Percentiles rank a stretch among this genome's conserved stretches.
These are phyloP conservation scores for Nephelium lappaceum DNA, from an alignment of 345 rosid species.

Conservation along the genomic window DNA sequence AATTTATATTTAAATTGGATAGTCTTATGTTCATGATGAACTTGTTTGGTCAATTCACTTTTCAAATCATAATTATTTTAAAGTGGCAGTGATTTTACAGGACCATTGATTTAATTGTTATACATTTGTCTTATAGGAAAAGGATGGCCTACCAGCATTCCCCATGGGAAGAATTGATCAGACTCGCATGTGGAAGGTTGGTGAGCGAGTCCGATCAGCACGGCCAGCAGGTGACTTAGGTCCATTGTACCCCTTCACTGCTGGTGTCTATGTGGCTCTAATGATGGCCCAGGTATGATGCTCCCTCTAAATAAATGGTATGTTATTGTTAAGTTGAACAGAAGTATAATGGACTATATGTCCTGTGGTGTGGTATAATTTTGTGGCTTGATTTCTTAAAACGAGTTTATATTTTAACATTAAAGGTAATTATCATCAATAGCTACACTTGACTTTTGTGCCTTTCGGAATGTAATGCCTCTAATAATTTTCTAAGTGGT, in stretches of 20 bases:
- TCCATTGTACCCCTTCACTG: conserved; percentile 78
- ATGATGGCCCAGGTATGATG: conserved; percentile 96
- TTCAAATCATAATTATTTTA: background rate
- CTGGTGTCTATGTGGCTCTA: conserved; percentile 86
- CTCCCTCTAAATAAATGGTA: background rate
- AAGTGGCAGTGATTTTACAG: background rate
- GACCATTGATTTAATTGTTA: background rate
- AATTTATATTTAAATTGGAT: background rate
- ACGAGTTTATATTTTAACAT: background rate
- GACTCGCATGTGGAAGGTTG: conserved; percentile 97
- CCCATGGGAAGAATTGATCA: conserved; percentile 98
- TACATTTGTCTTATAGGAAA: conserved; percentile 54
- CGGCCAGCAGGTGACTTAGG: conserved; percentile 84
- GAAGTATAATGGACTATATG: background rate
- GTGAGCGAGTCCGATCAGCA: conserved; percentile 67
- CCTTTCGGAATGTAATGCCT: background rate
- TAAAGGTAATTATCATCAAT: background rate
- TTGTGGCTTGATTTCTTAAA: background rate
- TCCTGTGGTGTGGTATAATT: background rate
- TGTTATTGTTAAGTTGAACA: background rate
- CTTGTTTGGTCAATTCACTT: background rate
- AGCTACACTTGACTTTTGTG: background rate
- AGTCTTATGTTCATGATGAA: background rate
- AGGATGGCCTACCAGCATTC: conserved; percentile 93
- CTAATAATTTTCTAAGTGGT: background rate